These are phyloP conservation scores for Ustilago trichophora DNA, from an alignment of 1,284 basidiomycete genomes.

Conservation along the genomic window DNA sequence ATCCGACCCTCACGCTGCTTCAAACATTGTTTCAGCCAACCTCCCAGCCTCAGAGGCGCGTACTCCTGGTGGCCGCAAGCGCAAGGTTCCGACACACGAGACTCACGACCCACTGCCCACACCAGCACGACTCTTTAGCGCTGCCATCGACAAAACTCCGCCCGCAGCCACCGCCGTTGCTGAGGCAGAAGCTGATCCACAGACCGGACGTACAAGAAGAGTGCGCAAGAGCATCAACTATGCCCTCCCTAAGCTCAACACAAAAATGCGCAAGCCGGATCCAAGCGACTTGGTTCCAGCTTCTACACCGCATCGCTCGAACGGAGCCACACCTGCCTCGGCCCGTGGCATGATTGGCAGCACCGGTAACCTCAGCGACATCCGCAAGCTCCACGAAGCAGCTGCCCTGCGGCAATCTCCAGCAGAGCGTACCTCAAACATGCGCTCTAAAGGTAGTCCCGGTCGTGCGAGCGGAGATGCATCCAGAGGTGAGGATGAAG, in stretches of 20 bases:
- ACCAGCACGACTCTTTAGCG: constrained; percentile 17
- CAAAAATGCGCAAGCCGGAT: constrained; percentile 66
- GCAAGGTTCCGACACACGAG: constrained; percentile 23
- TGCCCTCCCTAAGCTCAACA: constrained; percentile 65
- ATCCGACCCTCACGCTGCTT: background rate
- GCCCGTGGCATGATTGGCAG: constrained; percentile 38
- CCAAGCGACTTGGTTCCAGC: constrained; percentile 46
- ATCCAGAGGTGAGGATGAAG: background rate
- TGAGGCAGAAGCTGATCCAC: constrained; percentile 11
- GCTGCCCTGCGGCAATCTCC: constrained; percentile 34
- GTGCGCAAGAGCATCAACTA: constrained; percentile 64
- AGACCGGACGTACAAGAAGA: constrained; percentile 40
- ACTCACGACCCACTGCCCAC: constrained; percentile 18
- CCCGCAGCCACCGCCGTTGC: background rate
- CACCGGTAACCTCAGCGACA: constrained; percentile 51
- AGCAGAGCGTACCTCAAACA: constrained; percentile 12
- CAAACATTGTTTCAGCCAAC: background rate
- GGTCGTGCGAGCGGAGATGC: background rate
- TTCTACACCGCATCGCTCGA: constrained; percentile 27
- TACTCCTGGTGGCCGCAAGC: constrained; percentile 35
- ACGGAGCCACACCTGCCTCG: constrained; percentile 10
- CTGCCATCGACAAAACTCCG: constrained; percentile 1
- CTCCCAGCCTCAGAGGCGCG: constrained; percentile 1
- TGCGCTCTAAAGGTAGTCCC: constrained; percentile 14
- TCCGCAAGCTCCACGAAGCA: constrained; percentile 50